Evolutionary conservation across 1,284 basidiomycete species (phyloP).

Genomic region (Vanrija sp.): DNA sequence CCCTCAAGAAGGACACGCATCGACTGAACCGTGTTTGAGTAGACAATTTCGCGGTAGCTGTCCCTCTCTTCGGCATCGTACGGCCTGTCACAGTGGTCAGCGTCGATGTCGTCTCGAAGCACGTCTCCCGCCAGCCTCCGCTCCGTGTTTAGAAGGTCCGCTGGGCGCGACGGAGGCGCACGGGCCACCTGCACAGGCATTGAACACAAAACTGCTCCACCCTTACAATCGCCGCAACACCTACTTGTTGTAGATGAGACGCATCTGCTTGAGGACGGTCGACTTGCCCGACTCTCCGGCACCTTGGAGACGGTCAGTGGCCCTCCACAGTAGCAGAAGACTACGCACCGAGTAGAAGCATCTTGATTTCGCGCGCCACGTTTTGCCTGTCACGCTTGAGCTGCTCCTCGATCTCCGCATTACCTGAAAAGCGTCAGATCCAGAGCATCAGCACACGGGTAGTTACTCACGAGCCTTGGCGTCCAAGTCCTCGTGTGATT

Average conservation of each 20-base stretch:
- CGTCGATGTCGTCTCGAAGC: not conserved
- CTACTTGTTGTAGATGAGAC: slow-evolving; percentile 72
- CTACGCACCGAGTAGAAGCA: slow-evolving; percentile 60
- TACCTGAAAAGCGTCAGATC: slow-evolving; percentile 48
- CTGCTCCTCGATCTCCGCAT: slow-evolving; percentile 94
- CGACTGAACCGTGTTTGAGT: slow-evolving; percentile 91
- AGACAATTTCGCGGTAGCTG: slow-evolving; percentile 96
- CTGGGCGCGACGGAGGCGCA: not conserved
- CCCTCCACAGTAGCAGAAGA: not conserved
- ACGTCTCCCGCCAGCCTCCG: not conserved
- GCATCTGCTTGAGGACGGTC: slow-evolving; percentile 94
- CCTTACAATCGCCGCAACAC: slow-evolving; percentile 3
- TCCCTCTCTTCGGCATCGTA: slow-evolving; percentile 90
- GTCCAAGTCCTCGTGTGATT: slow-evolving; percentile 49
- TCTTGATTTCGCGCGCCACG: slow-evolving; percentile 90
- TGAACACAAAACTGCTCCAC: not conserved
- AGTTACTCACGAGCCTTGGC: slow-evolving; percentile 46
- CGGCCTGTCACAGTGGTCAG: slow-evolving; percentile 48
- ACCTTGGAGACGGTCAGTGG: slow-evolving; percentile 9
- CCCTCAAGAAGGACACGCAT: slow-evolving; percentile 95
- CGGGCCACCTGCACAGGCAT: not conserved
- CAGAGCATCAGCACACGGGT: not conserved
- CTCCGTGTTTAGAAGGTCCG: no score
- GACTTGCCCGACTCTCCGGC: slow-evolving; percentile 89
- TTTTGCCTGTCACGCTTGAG: slow-evolving; percentile 86